Evolutionary conservation across 495 filamentous ascomycete species (phyloP).

Genomic region (Daldinia bambusicola): DNA sequence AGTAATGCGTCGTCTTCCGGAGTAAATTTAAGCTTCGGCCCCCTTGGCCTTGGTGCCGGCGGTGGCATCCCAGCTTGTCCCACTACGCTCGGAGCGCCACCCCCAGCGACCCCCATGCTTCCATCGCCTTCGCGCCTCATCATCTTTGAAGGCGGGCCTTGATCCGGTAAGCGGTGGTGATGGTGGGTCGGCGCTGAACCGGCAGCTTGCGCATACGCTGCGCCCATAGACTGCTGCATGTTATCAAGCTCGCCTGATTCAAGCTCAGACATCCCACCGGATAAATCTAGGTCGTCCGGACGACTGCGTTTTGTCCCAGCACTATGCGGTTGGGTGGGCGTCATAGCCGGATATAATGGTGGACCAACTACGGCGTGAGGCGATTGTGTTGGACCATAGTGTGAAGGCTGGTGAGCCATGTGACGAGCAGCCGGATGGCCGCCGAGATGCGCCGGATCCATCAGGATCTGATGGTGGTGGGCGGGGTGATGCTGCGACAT

Average conservation of each 20-base stretch:
- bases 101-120: conserved; percentile 50
- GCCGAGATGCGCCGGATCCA: conserved; percentile 58
- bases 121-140: conserved; percentile 62
- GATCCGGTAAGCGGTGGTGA: conserved; percentile 76
- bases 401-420: conserved; percentile 59
- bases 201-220: conserved; percentile 55
- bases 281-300: conserved; percentile 62
- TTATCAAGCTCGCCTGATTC: conserved; percentile 60
- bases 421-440: conserved; percentile 57
- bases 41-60: conserved; percentile 77
- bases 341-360: conserved; percentile 57
- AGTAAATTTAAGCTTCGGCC: conserved; percentile 90
- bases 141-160: conserved; percentile 67
- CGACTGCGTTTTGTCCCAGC: conserved; percentile 59
- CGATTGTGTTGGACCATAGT: conserved; percentile 55
- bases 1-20: conserved; percentile 86
- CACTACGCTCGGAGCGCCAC: conserved; percentile 74
- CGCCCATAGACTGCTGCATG: conserved; percentile 61
- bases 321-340: conserved; percentile 54
- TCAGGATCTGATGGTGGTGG: conserved; percentile 61
- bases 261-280: conserved; percentile 60
- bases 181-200: conserved; percentile 67
- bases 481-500: conserved; percentile 62
- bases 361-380: conserved; percentile 57
- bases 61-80: conserved; percentile 84